Evolutionary conservation across 108 stramenopile genomes (phyloP).

Genomic region (Pseudonitzschia multistriata): DNA sequence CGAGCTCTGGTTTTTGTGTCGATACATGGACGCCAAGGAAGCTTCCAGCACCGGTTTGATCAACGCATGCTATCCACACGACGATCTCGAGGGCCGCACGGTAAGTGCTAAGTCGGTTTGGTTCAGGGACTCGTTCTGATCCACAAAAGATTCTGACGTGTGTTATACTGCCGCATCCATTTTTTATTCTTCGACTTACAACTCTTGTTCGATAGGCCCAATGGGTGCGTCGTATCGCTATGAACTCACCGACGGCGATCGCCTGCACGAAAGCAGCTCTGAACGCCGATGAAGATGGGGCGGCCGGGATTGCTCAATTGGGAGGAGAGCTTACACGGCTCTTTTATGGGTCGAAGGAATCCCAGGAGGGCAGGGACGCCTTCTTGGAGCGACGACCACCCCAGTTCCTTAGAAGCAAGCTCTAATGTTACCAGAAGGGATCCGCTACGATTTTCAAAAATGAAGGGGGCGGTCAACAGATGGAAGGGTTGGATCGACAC

Average conservation of each 20-base stretch:
- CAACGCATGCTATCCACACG: constrained; percentile 69
- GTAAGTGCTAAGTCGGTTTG: background rate
- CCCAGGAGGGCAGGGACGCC: constrained; percentile 90
- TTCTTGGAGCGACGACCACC: constrained; percentile 87
- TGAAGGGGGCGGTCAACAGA: no score
- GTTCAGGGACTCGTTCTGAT: background rate
- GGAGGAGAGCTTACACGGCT: constrained; percentile 91
- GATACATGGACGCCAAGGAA: constrained; percentile 82
- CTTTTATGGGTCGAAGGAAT: constrained; percentile 90
- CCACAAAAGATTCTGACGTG: no score
- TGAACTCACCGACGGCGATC: constrained; percentile 89
- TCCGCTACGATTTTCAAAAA: background rate
- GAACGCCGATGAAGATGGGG: constrained; percentile 90
- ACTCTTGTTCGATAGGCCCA: constrained; percentile 19
- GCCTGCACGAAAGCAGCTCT: constrained; percentile 89
- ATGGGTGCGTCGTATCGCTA: constrained; percentile 88
- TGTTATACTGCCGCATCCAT: no score
- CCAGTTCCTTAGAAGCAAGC: constrained; percentile 44
- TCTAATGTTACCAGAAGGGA: constrained; percentile 15
- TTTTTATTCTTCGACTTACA: background rate
- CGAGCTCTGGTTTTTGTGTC: constrained; percentile 92
- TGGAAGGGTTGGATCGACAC: no score
- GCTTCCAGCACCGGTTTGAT: constrained; percentile 89
- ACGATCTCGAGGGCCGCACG: constrained; percentile 77
- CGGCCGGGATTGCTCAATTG: constrained; percentile 87